These are phyloP conservation scores for Pythium biforme DNA, from an alignment of 352 stramenopile species.

Conservation along the genomic window DNA sequence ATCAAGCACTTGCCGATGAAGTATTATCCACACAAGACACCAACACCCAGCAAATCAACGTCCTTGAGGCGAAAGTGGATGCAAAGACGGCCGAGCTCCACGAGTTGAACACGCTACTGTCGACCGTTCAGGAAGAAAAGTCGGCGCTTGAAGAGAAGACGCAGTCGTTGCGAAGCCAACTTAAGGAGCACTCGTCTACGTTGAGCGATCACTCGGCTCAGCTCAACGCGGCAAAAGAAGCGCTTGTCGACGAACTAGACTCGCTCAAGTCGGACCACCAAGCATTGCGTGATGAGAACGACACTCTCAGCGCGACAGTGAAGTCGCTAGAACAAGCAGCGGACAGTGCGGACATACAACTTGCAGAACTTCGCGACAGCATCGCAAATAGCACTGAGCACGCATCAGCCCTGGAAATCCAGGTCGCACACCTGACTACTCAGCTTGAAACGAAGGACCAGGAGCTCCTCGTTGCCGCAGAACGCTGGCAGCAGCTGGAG, in stretches of 20 bases:
- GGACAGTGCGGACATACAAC: not conserved
- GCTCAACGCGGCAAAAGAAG: slow-evolving; percentile 3
- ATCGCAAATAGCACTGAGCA: not conserved
- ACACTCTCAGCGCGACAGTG: slow-evolving; percentile 1
- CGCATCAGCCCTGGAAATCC: not conserved
- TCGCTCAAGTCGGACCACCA: slow-evolving; percentile 21
- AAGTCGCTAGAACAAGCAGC: slow-evolving; percentile 2
- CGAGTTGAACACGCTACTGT: slow-evolving; percentile 49
- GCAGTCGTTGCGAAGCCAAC: slow-evolving; percentile 8
- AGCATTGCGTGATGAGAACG: not conserved
- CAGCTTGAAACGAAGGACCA: slow-evolving; percentile 14
- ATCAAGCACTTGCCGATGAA: slow-evolving; percentile 15
- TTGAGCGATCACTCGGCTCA: slow-evolving; percentile 2
- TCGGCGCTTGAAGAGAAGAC: slow-evolving; percentile 33
- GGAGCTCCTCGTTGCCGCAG: not conserved
- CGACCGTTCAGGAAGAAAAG: slow-evolving; percentile 7
- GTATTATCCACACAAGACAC: not conserved
- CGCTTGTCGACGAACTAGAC: slow-evolving; percentile 25
- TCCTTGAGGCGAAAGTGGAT: slow-evolving; percentile 31
- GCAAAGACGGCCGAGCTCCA: slow-evolving; percentile 63
- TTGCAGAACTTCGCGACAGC: slow-evolving; percentile 9
- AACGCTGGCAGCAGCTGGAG: slow-evolving; percentile 8
- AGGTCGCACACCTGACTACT: slow-evolving; percentile 1
- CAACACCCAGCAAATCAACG: slow-evolving; percentile 14
- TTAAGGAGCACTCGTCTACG: slow-evolving; percentile 1